phyloP scores from a whole-genome alignment of 2,329 filamentous ascomycete species.

The Aspergillus felis region DNA sequence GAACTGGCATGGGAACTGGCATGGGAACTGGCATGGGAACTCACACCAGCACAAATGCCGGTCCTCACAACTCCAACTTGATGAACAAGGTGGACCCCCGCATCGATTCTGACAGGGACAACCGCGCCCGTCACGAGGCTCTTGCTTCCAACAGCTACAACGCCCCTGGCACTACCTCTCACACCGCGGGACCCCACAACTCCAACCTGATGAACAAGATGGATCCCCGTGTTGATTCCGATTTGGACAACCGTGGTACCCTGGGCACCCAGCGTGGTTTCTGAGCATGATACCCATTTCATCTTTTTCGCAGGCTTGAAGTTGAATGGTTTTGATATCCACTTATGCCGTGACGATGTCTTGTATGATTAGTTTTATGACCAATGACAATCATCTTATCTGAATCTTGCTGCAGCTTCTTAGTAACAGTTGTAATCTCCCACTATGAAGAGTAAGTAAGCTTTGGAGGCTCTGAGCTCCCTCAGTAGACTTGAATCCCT shows the following conservation, averaged over 20 bases:
- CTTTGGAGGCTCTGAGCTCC: background rate
- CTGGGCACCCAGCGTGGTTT: background rate
- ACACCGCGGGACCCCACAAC: constrained; percentile 13
- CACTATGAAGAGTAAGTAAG: background rate
- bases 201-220: constrained; percentile 32
- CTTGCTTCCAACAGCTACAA: background rate
- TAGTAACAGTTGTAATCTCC: background rate
- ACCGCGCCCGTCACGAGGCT: constrained; percentile 1
- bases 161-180: background rate
- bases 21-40: background rate
- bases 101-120: constrained; percentile 16
- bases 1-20: too few species aligned
- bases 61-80: constrained; percentile 18
- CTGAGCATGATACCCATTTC: background rate
- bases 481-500: background rate
- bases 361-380: background rate
- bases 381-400: background rate
- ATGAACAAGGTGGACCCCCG: constrained; percentile 26
- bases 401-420: background rate
- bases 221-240: constrained; percentile 25
- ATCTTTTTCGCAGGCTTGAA: background rate
- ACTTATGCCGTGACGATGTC: background rate
- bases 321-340: background rate
- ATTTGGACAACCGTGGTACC: background rate
- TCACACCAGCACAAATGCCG: constrained; percentile 5